Evolutionary conservation across 805 yeast species (phyloP).

Genomic region (Wickerhamiella brachini): DNA sequence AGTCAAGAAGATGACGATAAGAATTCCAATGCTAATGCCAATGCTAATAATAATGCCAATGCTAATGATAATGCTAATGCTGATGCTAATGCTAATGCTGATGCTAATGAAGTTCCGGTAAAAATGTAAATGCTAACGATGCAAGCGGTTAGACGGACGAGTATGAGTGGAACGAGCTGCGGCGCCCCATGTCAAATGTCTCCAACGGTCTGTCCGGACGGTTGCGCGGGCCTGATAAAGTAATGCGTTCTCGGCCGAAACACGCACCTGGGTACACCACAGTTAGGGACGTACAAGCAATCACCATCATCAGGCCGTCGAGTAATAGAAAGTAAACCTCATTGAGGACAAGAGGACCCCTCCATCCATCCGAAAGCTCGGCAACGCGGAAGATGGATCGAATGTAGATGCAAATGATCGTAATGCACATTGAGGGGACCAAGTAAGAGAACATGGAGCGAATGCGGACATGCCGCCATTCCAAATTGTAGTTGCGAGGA

Average conservation of each 20-base stretch:
- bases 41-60: no score
- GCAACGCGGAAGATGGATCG: slow-evolving; percentile 62
- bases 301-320: slow-evolving; percentile 48
- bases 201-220: no score
- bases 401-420: slow-evolving; percentile 42
- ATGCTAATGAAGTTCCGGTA: no score
- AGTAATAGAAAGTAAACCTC: slow-evolving; percentile 46
- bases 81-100: no score
- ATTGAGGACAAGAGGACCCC: slow-evolving; percentile 45
- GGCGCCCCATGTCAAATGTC: no score
- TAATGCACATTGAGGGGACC: slow-evolving; percentile 18
- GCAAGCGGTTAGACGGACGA: no score
- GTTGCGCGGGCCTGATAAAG: no score
- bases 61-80: no score
- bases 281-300: slow-evolving; percentile 35
- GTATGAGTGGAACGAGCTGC: no score
- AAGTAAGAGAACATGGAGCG: slow-evolving; percentile 14
- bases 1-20: no score
- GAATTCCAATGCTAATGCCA: no score
- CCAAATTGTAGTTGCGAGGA: slow-evolving; percentile 11
- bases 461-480: slow-evolving; percentile 9
- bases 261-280: slow-evolving; percentile 52
- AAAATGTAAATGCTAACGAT: no score
- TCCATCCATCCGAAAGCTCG: slow-evolving; percentile 64
- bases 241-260: slow-evolving; percentile 25